Percentiles rank a stretch among this genome's conserved stretches.
Evolutionary conservation across 2,329 filamentous ascomycete species (phyloP).

Genomic region (Cercospora janseana): DNA sequence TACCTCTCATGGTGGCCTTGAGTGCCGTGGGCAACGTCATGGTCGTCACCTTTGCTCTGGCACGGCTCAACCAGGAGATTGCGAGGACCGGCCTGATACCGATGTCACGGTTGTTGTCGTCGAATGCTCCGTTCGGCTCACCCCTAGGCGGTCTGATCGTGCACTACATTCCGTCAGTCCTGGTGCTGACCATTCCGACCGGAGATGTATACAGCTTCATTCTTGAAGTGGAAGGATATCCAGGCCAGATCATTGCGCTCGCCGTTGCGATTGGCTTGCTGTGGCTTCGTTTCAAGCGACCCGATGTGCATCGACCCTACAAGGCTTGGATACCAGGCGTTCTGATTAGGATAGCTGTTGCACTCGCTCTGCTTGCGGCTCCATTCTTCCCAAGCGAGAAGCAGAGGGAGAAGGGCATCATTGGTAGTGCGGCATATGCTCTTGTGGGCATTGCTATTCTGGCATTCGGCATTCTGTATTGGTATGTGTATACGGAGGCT

Average conservation of each 20-base stretch:
- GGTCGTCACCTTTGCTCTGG: constrained; percentile 66
- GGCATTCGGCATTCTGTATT: constrained; percentile 61
- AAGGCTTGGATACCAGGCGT: constrained; percentile 63
- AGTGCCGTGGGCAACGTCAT: constrained; percentile 71
- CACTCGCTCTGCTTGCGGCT: constrained; percentile 56
- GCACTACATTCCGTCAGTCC: constrained; percentile 65
- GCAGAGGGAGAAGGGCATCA: constrained; percentile 46
- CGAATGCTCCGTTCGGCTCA: constrained; percentile 64
- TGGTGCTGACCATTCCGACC: constrained; percentile 65
- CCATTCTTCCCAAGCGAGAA: constrained; percentile 60
- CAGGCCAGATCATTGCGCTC: constrained; percentile 60
- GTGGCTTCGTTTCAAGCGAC: constrained; percentile 58
- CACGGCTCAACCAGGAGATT: constrained; percentile 69
- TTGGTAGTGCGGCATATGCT: constrained; percentile 55
- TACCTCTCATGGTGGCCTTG: constrained; percentile 64
- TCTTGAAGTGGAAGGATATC: constrained; percentile 68
- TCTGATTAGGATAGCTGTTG: constrained; percentile 54
- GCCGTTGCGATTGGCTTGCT: constrained; percentile 59
- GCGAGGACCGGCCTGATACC: constrained; percentile 70
- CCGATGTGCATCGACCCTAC: constrained; percentile 62
- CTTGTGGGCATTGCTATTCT: constrained; percentile 54
- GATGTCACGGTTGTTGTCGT: constrained; percentile 59
- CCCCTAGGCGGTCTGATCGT: constrained; percentile 67
- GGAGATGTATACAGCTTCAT: constrained; percentile 70
- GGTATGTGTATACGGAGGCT: constrained; percentile 64